phyloP scores from a whole-genome alignment of 768 basidiomycete genomes.

The Rhodocollybia butyracea region DNA sequence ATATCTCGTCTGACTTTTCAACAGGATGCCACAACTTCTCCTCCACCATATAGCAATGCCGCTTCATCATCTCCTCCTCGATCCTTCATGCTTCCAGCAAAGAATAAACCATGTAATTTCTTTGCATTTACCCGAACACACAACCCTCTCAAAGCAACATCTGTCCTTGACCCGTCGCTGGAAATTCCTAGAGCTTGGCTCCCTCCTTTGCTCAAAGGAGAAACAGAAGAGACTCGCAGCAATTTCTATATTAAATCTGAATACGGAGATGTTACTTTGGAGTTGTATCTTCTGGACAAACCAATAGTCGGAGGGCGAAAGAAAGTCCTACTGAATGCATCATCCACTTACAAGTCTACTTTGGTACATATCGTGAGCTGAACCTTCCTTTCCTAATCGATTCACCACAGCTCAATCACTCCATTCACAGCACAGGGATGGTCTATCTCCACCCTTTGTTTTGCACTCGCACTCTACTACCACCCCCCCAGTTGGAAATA shows the following conservation, averaged over 20 bases:
- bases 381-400: background rate
- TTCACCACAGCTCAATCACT: too few species aligned
- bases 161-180: slow-evolving; percentile 41
- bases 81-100: background rate
- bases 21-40: background rate
- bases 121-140: slow-evolving; percentile 26
- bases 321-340: slow-evolving; percentile 11
- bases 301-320: background rate
- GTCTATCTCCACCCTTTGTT: slow-evolving; percentile 22
- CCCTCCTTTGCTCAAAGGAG: slow-evolving; percentile 30
- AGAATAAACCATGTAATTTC: slow-evolving; percentile 29
- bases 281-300: slow-evolving; percentile 32
- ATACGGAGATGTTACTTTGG: slow-evolving; percentile 33
- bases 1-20: background rate
- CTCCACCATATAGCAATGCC: background rate
- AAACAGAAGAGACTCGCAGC: slow-evolving; percentile 35
- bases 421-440: background rate
- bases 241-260: slow-evolving; percentile 33
- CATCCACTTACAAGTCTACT: slow-evolving; percentile 28
- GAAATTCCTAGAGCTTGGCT: slow-evolving; percentile 35
- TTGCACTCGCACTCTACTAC: too few species aligned
- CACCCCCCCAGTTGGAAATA: slow-evolving; percentile 24
- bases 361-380: slow-evolving; percentile 21
- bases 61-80: background rate
- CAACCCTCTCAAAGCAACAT: slow-evolving; percentile 29